These are phyloP conservation scores for Tetrahymena thermophila DNA, from an alignment of 73 alveolate species.

Conservation along the genomic window DNA sequence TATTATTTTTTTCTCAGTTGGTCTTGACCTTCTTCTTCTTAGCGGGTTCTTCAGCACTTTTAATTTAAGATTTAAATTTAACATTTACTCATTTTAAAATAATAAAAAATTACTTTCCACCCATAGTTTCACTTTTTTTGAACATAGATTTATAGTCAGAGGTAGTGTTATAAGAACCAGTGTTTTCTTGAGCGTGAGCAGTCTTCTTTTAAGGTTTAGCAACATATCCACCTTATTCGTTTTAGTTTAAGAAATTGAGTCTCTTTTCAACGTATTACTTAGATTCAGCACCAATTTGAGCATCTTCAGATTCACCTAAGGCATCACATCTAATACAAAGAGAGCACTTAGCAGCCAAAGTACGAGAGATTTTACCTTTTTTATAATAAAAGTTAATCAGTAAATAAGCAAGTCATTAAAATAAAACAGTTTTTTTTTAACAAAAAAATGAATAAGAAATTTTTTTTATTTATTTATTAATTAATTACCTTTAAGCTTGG, in stretches of 20 bases:
- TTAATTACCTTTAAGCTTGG: conserved; percentile 67
- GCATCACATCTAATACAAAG: conserved; percentile 88
- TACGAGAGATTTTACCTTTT: conserved; percentile 79
- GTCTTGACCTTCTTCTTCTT: neutral
- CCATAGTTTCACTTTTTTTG: neutral
- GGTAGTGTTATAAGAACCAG: neutral
- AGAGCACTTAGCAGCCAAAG: conserved; percentile 90
- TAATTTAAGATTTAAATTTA: neutral
- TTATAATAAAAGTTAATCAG: neutral
- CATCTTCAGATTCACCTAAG: neutral
- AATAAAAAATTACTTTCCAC: neutral
- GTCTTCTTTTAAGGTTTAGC: neutral
- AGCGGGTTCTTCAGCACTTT: neutral
- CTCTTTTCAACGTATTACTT: neutral
- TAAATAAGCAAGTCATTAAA: neutral
- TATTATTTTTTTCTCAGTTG: neutral
- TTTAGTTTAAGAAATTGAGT: neutral
- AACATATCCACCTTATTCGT: neutral
- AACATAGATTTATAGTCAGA: neutral
- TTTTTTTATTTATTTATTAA: too few species aligned
- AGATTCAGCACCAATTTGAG: conserved; percentile 2
- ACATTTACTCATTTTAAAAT: neutral
- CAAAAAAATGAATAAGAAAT: too few species aligned
- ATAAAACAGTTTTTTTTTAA: too few species aligned
- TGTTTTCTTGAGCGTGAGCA: neutral